Percentiles rank a stretch among this genome's conserved stretches.
Conservation (phyloP, 176 grass and related monocot species). For the Coix lacrymajobi region DNA sequence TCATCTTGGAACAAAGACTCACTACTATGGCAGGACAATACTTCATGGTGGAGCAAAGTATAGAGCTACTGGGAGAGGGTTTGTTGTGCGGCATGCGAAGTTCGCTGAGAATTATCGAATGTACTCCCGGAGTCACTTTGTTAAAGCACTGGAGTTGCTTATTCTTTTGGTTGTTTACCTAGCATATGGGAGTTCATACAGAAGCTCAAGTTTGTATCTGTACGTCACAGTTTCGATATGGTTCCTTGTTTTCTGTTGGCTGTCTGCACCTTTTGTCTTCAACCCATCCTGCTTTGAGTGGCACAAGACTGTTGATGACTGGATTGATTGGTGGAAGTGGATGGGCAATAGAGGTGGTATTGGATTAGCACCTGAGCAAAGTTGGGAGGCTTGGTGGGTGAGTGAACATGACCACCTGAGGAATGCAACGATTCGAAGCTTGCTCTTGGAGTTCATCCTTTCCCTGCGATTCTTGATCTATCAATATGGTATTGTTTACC, state of each 20-base stretch:
- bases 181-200: constrained; percentile 46
- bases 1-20: constrained; percentile 68
- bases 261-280: constrained; percentile 76
- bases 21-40: constrained; percentile 67
- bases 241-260: constrained; percentile 63
- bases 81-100: constrained; percentile 67
- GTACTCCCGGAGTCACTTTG: constrained; percentile 75
- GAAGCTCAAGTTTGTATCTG: constrained; percentile 50
- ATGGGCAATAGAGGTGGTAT: constrained; percentile 65
- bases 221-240: constrained; percentile 62
- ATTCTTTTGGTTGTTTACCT: constrained; percentile 65
- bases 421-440: constrained; percentile 47
- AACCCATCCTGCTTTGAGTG: constrained; percentile 81
- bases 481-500: constrained; percentile 78
- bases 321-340: constrained; percentile 72
- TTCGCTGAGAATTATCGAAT: constrained; percentile 78
- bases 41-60: constrained; percentile 77
- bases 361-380: constrained; percentile 56
- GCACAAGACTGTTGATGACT: constrained; percentile 74
- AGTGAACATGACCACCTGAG: constrained; percentile 60
- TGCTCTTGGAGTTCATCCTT: constrained; percentile 54
- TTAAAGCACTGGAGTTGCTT: constrained; percentile 63
- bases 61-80: constrained; percentile 62
- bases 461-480: constrained; percentile 64
- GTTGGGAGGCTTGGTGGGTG: constrained; percentile 78